Conservation (phyloP, 148 eudicot genomes). For the Rhododendron simsii region DNA sequence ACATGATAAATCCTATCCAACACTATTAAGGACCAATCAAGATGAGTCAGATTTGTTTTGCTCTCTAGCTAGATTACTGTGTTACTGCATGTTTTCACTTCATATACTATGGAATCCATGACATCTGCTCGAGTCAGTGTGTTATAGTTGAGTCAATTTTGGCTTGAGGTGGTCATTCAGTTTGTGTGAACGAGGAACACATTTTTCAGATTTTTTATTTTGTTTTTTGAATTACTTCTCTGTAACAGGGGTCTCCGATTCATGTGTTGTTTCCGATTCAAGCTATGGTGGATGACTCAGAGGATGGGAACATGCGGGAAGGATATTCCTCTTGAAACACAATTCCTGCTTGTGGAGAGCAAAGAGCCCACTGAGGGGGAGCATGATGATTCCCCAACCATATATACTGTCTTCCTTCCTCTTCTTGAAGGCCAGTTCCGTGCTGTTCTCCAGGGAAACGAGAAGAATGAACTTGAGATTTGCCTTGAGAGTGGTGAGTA, state of each 20-base stretch:
- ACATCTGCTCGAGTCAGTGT: background rate
- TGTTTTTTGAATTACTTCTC: background rate
- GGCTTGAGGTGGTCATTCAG: background rate
- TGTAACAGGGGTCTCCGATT: constrained; percentile 64
- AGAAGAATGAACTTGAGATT: constrained; percentile 77
- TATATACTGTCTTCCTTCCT: constrained; percentile 87
- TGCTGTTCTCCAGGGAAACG: constrained; percentile 92
- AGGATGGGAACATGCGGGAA: constrained; percentile 85
- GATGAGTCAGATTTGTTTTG: background rate
- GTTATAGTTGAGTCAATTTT: background rate
- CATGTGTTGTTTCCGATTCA: constrained; percentile 92
- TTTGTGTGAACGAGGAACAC: background rate
- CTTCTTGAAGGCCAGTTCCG: constrained; percentile 91
- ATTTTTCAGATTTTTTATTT: too few species aligned
- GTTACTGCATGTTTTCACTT: background rate
- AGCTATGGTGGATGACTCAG: constrained; percentile 99
- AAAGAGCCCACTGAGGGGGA: constrained; percentile 50
- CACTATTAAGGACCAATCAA: background rate
- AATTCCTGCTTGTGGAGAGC: constrained; percentile 86
- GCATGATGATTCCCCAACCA: constrained; percentile 44
- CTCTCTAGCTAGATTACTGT: background rate
- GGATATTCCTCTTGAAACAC: constrained; percentile 90
- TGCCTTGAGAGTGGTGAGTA: constrained; percentile 97
- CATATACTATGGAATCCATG: background rate
- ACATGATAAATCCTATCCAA: background rate